Evolutionary conservation across 139 green algal species (phyloP), one percentile per base, ranked within the genome.

Genomic region (Coelastrella sp.): DNA sequence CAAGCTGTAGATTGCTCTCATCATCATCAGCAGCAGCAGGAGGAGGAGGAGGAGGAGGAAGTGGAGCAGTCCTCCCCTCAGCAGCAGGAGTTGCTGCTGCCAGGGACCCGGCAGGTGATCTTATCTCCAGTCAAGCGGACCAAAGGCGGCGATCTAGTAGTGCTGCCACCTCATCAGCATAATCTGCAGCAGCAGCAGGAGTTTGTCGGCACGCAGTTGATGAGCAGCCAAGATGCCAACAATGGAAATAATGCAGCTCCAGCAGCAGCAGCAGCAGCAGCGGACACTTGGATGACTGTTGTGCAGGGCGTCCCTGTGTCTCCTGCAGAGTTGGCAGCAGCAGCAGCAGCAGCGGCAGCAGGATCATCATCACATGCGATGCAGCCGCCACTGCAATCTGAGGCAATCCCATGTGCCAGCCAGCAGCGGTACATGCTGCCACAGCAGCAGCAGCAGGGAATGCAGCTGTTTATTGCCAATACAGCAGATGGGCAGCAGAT

Each of bases 401-500:
- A 8, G 22, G 10, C 27, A 57, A 68, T 70, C 14, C 70, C 6
- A 4, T 59, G 25, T 49, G 17, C 7, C 74, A 58, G 17, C 27
- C 76, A 82, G 70, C 76, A 72, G 63, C 70, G 17, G 70, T 0
- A 19, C 10, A 19, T 35, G 56, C 49, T 68, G 56, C 78, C 65
- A 57, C 82, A 87, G 82, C 82, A 78, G 68, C 22, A 61, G 17
- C 84, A 81, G 66, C 49, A 65, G 8, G 49, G 25, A 9, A 66
- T 68, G 66, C 66, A 75, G 49, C 49, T 81, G 68, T 88, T 88
- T 14, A 25, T 88, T 20, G 84, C 84, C 0, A 57, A 19, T 7
- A 88, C 84, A 56, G 68, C 68, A 88, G 84, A 88, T 11, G 84
- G 84, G 35, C 84, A 88, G 66, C 84, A 88, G 66, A n/a, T 81